A percentile compares a stretch with the other conserved stretches of the same genome.
Evolutionary conservation across 2,329 filamentous ascomycete genomes (phyloP).

Genomic region (Arthroderma sp.): DNA sequence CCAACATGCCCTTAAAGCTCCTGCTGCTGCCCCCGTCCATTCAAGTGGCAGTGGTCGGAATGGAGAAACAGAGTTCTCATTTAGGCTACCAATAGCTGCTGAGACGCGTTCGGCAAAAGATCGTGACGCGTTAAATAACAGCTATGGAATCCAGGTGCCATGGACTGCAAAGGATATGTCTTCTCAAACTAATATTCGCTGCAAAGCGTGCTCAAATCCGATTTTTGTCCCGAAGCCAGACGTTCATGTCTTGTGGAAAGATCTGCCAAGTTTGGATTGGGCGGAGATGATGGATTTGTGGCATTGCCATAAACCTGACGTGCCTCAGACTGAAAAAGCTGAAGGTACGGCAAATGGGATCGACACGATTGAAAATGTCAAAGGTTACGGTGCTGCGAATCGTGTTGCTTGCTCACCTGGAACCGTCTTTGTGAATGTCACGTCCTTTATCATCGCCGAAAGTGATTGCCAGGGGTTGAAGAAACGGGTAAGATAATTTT

Average conservation of each 20-base stretch:
- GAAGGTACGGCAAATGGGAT: constrained; percentile 14
- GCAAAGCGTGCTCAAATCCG: constrained; percentile 22
- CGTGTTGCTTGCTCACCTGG: constrained; percentile 52
- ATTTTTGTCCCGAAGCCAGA: constrained; percentile 16
- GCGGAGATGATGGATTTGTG: constrained; percentile 99
- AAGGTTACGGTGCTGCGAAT: constrained; percentile 75
- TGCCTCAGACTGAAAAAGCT: constrained; percentile 21
- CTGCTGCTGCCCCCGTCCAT: neutral
- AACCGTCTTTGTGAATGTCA: constrained; percentile 67
- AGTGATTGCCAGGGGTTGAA: constrained; percentile 46
- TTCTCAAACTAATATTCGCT: constrained; percentile 21
- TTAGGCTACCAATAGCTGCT: constrained; percentile 42
- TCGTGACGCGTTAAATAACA: constrained; percentile 4
- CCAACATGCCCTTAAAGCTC: constrained; percentile 7
- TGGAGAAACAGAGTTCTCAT: constrained; percentile 35
- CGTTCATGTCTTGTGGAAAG: constrained; percentile 57
- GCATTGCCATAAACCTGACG: constrained; percentile 88
- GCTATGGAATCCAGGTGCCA: constrained; percentile 22
- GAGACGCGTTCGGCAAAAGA: constrained; percentile 12
- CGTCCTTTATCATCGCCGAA: constrained; percentile 58
- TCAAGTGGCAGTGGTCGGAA: neutral
- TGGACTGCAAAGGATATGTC: constrained; percentile 29
- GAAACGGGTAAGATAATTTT: constrained; percentile 21
- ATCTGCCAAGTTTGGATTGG: constrained; percentile 93
- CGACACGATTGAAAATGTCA: constrained; percentile 40